phyloP scores from a whole-genome alignment of 768 basidiomycete species.

The Fomitopsis serialis region DNA sequence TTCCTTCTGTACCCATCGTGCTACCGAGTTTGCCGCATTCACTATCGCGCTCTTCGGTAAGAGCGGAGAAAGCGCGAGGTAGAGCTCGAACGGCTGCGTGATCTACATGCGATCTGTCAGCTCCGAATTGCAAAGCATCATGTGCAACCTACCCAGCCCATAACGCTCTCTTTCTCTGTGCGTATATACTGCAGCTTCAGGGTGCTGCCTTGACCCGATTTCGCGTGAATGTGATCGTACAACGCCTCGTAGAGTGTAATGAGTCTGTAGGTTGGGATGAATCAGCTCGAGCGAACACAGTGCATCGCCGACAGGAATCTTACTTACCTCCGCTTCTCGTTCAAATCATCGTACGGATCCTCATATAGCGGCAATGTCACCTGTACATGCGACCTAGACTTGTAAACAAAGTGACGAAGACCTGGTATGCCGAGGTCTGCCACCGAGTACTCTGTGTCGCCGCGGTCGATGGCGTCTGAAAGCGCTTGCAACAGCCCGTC shows the following conservation, averaged over 20 bases:
- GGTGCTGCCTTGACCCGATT: conserved; percentile 74
- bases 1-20: conserved; percentile 88
- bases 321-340: conserved; percentile 56
- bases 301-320: neutral
- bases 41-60: conserved; percentile 87
- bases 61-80: conserved; percentile 73
- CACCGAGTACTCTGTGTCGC: conserved; percentile 59
- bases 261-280: conserved; percentile 42
- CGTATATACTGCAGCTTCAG: conserved; percentile 85
- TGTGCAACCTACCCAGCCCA: conserved; percentile 80
- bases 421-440: conserved; percentile 84
- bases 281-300: neutral
- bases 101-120: conserved; percentile 47
- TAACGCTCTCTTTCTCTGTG: conserved; percentile 80
- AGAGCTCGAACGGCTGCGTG: conserved; percentile 91
- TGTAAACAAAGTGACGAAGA: conserved; percentile 92
- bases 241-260: conserved; percentile 83
- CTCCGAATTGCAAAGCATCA: neutral
- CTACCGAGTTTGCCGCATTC: conserved; percentile 83
- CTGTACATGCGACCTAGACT: conserved; percentile 85
- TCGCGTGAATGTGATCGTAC: conserved; percentile 87
- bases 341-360: conserved; percentile 67
- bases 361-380: conserved; percentile 83
- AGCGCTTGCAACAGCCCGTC: conserved; percentile 55
- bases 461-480: conserved; percentile 37